These are phyloP conservation scores for Exophiala spinifera DNA, from an alignment of 2,329 filamentous ascomycete species.

Conservation along the genomic window DNA sequence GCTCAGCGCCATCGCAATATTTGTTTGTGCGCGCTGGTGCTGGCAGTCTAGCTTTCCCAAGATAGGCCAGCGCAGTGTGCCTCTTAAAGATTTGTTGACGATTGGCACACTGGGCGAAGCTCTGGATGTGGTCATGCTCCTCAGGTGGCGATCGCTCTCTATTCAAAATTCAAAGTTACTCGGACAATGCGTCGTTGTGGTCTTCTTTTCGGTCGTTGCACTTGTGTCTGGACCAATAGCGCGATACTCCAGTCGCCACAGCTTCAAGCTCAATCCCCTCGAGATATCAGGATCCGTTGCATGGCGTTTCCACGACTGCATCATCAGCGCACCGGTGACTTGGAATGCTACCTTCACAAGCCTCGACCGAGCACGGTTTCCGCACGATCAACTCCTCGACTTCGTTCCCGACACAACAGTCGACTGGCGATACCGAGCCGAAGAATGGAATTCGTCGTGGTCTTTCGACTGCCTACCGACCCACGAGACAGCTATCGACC, in stretches of 20 bases:
- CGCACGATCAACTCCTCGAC: constrained; percentile 12
- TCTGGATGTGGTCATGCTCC: constrained; percentile 11
- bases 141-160: constrained; percentile 5
- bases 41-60: constrained; percentile 10
- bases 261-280: neutral
- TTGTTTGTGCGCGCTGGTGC: constrained; percentile 15
- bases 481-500: constrained; percentile 1
- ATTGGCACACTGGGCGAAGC: constrained; percentile 17
- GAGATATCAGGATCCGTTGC: constrained; percentile 13
- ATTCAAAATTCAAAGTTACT: constrained; percentile 13
- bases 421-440: constrained; percentile 12
- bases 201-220: constrained; percentile 9
- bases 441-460: constrained; percentile 21
- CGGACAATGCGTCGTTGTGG: constrained; percentile 12
- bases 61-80: too few species aligned
- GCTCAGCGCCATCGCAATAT: constrained; percentile 12
- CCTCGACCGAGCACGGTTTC: constrained; percentile 14
- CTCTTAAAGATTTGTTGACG: constrained; percentile 1
- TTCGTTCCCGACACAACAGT: constrained; percentile 11
- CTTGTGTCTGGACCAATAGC: constrained; percentile 16
- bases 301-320: neutral
- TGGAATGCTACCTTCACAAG: constrained; percentile 11
- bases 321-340: constrained; percentile 3
- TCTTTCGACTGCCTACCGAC: constrained; percentile 12
- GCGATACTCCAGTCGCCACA: constrained; percentile 11